Evolutionary conservation across 345 rosid species (phyloP), one percentile per base, ranked within the genome.

Genomic region (Streptanthus diversifolius): DNA sequence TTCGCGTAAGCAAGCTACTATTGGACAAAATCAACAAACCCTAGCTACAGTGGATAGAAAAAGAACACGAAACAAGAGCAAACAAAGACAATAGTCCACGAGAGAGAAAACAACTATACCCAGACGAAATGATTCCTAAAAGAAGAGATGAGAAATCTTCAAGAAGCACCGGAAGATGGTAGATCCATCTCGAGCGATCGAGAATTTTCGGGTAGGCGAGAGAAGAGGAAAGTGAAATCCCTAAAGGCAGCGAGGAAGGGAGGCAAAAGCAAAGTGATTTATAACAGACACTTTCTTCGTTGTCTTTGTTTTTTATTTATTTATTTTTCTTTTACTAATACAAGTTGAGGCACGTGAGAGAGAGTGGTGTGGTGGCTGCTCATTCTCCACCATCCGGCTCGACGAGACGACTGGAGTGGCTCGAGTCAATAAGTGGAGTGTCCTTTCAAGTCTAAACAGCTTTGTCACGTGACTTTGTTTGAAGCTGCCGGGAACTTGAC

Each of bases 181-280:
- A 83, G 82, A 76, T 81, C 86, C 90, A 84, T 83, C 35, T 12
- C 40, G 63, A 66, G 66, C 66, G 81, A 77, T 76, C 33, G 65
- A 24, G 69, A 70, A 29, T 2, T 14, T 3, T 68, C 29, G 66
- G 21, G 66, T 56, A 45, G 61, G 71, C 30, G 58, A 65, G 53
- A 69, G 72, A 76, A 74, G 60, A 57, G 77, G 66, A 73, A 59
- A 66, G 67, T 51, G 80, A 86, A 79, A 86, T 74, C 83, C 85
- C 87, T 79, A 83, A 79, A 53, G 68, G 48, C 33, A 13, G 33
- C 32, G 19, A 39, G 65, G 47, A 58, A 43, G 78, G 43, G 70
- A 45, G 60, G 78, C 43, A 68, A 79, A 73, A 71, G 77, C 64
- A 47, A 63, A 75, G 77, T 52, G 63, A 80, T 71, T 74, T 63